phyloP scores from a whole-genome alignment of 805 yeast genomes.

The Myxozyma neotropica region DNA sequence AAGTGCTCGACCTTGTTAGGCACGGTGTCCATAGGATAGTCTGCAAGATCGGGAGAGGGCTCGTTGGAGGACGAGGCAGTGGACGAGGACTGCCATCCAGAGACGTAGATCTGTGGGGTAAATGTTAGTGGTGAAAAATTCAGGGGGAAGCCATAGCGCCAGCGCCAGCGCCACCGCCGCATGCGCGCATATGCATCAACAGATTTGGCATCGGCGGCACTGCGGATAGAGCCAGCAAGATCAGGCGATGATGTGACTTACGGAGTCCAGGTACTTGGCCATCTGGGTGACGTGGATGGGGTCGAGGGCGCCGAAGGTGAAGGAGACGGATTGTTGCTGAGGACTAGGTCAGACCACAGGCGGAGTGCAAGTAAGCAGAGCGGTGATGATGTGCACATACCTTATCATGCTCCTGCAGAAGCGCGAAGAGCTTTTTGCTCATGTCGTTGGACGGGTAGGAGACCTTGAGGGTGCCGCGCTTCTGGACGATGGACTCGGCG shows the following conservation, averaged over 20 bases:
- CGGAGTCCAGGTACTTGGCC: conserved; percentile 52
- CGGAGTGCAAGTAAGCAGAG: neutral
- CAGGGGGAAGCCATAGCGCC: too few relatives aligned
- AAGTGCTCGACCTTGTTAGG: conserved; percentile 97
- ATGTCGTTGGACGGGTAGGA: conserved; percentile 76
- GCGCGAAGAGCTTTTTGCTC: conserved; percentile 77
- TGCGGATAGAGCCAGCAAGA: too few relatives aligned
- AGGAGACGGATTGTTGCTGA: conserved; percentile 71
- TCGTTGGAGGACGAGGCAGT: conserved; percentile 97
- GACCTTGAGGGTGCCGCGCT: conserved; percentile 74
- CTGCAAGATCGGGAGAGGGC: conserved; percentile 98
- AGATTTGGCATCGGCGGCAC: too few relatives aligned
- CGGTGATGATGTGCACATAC: too few relatives aligned
- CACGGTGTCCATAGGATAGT: conserved; percentile 97
- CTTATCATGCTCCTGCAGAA: conserved; percentile 69
- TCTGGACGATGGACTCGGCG: conserved; percentile 84
- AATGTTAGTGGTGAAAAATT: neutral
- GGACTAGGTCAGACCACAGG: neutral
- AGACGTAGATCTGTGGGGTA: conserved; percentile 68
- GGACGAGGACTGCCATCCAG: conserved; percentile 99
- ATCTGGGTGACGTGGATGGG: conserved; percentile 96
- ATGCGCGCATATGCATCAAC: neutral
- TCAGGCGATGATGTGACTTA: conserved; percentile 1
- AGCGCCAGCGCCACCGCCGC: conserved; percentile 21
- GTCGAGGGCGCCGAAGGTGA: conserved; percentile 95